Percentiles rank a stretch among this genome's conserved stretches.
Conservation (phyloP, 1,139 yeast genomes). For the Saccharomyces hybrid region DNA sequence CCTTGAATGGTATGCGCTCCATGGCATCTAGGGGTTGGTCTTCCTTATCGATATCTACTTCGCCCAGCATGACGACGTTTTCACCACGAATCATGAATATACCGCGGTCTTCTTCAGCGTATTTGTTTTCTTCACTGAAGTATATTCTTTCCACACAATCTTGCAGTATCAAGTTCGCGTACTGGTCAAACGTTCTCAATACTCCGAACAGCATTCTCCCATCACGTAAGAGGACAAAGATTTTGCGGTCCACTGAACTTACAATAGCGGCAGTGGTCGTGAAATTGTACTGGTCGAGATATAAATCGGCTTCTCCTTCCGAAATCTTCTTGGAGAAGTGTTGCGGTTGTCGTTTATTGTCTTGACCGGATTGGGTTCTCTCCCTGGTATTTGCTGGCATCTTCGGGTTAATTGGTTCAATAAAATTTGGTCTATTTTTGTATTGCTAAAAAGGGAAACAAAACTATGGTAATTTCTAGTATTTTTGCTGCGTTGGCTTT, state of each 20-base stretch:
- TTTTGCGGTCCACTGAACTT: conserved; percentile 79
- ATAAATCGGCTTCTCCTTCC: conserved; percentile 37
- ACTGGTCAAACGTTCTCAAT: conserved; percentile 91
- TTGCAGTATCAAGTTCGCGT: conserved; percentile 84
- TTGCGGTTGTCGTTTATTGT: background rate
- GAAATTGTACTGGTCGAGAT: conserved; percentile 62
- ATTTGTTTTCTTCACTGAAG: conserved; percentile 42
- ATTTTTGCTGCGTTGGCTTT: background rate
- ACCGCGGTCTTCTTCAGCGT: conserved; percentile 71
- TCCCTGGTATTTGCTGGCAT: background rate
- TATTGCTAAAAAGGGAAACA: background rate
- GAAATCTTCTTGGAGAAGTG: conserved; percentile 20
- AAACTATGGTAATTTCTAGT: background rate
- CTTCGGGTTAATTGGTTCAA: background rate
- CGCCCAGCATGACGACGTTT: conserved; percentile 93
- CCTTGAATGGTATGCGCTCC: conserved; percentile 52
- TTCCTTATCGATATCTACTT: conserved; percentile 82
- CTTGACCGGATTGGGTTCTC: background rate
- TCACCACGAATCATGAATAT: conserved; percentile 93
- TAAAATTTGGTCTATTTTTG: background rate
- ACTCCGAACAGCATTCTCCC: conserved; percentile 87
- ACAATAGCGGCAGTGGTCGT: conserved; percentile 96
- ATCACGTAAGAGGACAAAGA: conserved; percentile 75
- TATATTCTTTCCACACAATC: conserved; percentile 85
- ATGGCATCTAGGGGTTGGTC: conserved; percentile 57